Evolutionary conservation across 208 protist species (phyloP).

Genomic region (Sergeia podlipaevii): DNA sequence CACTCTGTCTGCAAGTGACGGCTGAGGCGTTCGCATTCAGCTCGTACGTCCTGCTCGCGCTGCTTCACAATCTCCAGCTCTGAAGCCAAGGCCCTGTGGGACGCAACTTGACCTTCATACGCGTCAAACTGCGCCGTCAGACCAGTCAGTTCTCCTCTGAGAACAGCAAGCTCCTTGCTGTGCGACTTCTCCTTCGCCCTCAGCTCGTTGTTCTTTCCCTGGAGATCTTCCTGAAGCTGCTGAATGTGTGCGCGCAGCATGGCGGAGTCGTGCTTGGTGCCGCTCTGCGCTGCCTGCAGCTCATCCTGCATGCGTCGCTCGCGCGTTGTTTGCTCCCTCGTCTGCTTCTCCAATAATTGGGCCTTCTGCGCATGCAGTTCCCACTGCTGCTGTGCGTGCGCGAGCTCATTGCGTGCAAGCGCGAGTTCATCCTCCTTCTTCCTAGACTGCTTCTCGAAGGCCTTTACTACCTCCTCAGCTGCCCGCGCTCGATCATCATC

Average conservation of each 20-base stretch:
- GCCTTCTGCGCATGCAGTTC: neutral
- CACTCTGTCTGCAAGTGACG: neutral
- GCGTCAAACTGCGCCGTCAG: slow-evolving; percentile 35
- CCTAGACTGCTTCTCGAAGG: neutral
- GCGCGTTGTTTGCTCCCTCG: neutral
- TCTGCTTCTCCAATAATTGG: neutral
- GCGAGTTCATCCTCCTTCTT: slow-evolving; percentile 2
- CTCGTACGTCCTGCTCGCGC: neutral
- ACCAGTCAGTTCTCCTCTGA: slow-evolving; percentile 38
- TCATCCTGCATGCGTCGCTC: slow-evolving; percentile 3
- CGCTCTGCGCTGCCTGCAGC: slow-evolving; percentile 22
- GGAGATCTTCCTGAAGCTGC: slow-evolving; percentile 29
- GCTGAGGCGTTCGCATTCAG: neutral
- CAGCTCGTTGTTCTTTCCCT: slow-evolving; percentile 6
- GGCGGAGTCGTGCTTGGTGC: slow-evolving; percentile 22
- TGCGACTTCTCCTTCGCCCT: slow-evolving; percentile 24
- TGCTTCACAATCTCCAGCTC: slow-evolving; percentile 5
- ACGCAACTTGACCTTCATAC: slow-evolving; percentile 9
- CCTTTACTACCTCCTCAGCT: too few species aligned
- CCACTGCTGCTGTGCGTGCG: slow-evolving; percentile 5
- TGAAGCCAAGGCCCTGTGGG: neutral
- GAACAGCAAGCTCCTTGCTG: slow-evolving; percentile 23
- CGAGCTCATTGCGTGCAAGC: neutral
- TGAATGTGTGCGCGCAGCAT: slow-evolving; percentile 33
- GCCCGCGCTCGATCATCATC: too few species aligned